Evolutionary conservation across 257 asterid genomes (phyloP), one percentile per base, ranked within the genome.

Genomic region (Lithospermum erythrorhizon): DNA sequence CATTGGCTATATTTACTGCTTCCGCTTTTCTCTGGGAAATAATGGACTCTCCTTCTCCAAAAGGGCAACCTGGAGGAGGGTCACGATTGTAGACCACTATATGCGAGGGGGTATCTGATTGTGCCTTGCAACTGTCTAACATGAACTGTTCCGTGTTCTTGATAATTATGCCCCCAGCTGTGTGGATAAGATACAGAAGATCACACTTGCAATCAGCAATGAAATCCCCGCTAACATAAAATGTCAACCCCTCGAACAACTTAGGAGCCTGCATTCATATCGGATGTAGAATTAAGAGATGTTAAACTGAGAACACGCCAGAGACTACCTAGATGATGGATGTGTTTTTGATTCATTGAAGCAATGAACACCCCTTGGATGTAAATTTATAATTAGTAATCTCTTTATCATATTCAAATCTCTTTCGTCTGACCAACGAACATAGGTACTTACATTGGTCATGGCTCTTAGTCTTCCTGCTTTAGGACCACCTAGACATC

Each of bases 401-500:
- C 6, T 53, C 24, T 53, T 20, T 27, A 53, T 53, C 45, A 2
- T 3, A 7, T 35, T 35, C 14, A 5, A 35, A 35, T 35, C 14
- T 35, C 45, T 35, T 10, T 35, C 45, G 7, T 35, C 45, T 7
- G 14, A 9, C 45, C 45, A 35, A 1, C 17, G 51, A 17, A 25
- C 41, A 20, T 57, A 8, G 19, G 32, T 27, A 57, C 93, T 84
- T 78, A 91, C 98, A 54, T 80, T 72, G 41, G 72, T 62, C 5
- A 55, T 70, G 47, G 73, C 81, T 77, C 82, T 81, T 30, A 81
- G 72, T 72, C 98, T 84, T 72, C 95, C 98, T 52, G 79, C 71
- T 75, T 74, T 88, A 55, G 98, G 90, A 55, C 95, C 97, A 79
- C 76, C 79, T 21, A 27, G 49, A 62, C 78, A 72, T 30, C 98